Evolutionary conservation across 176 grass and related monocot genomes (phyloP), one percentile per base, ranked within the genome.

Genomic region (Aegilops bicornis): DNA sequence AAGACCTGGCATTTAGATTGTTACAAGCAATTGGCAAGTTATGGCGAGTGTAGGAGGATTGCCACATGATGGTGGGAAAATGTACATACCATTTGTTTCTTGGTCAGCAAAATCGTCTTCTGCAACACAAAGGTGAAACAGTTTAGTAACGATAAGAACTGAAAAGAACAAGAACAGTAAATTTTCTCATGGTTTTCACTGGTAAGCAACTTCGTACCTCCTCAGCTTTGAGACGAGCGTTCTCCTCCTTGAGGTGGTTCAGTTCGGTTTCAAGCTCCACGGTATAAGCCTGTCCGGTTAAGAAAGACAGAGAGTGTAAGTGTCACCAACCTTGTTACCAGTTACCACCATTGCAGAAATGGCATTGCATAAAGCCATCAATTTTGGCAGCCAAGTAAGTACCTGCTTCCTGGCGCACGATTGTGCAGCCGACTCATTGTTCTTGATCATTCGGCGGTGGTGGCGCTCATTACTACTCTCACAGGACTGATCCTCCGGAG

Each of bases 401-500:
- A 98, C 96, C 96, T 98, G 93, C 75, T 98, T 98, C 47, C 93
- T 89, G 52, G 96, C 96, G 4, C 96, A 93, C 8, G 96, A 98
- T 13, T 93, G 75, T 11, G 96, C 92, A 1, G 93, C 96, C 3
- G 96, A 96, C 76, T 98, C 96, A 1, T 92, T 86, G 82, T 98
- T 98, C 88, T 98, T 98, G 86, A 98, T 94, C 96, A 98, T 98
- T 56, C 96, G 87, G 27, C 96, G 86, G 82, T 98, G 96, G 71
- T 88, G 90, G 52, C 90, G 90, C 82, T 96, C 96, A 39, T 96
- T 94, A 54, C 87, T 91, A 87, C 90, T 98, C 81, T 96, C 92
- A 5, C 80, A 56, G 0, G 27, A 59, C 16, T 78, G 79, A 23
- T 77, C 83, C 76, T 88, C 78, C 11, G 86, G 83, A 4, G 82